Conservation (phyloP, 2,329 filamentous ascomycete genomes). For the Sporothrix brunneoviolacea region DNA sequence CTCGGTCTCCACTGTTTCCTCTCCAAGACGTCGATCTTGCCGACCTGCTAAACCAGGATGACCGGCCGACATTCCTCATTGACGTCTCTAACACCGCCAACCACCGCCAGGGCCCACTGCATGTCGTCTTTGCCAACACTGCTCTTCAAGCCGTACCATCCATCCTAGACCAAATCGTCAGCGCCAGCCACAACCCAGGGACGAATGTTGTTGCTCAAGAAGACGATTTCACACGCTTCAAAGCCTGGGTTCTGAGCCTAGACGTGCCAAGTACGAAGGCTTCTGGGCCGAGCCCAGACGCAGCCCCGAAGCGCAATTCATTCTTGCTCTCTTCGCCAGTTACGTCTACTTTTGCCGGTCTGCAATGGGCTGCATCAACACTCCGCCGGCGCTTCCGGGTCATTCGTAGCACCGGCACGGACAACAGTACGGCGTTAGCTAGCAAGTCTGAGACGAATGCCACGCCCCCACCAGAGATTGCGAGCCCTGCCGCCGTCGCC, state of each 20-base stretch:
- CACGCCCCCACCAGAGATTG: conserved; percentile 32
- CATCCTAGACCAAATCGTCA: conserved; percentile 41
- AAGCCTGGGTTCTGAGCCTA: conserved; percentile 58
- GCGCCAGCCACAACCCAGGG: not conserved
- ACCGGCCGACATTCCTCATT: conserved; percentile 68
- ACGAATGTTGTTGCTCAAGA: no score
- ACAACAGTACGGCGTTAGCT: not conserved
- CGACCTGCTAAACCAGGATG: conserved; percentile 70
- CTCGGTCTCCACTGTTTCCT: conserved; percentile 40
- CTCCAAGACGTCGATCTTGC: conserved; percentile 60
- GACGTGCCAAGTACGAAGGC: conserved; percentile 23
- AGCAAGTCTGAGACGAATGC: conserved; percentile 21
- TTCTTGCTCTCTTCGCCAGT: not conserved
- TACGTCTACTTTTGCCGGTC: conserved; percentile 49
- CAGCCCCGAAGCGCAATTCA: not conserved
- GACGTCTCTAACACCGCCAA: conserved; percentile 57
- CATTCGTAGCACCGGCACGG: conserved; percentile 45
- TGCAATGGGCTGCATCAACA: conserved; percentile 65
- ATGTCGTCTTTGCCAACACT: conserved; percentile 62
- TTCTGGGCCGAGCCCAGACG: not conserved
- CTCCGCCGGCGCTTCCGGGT: conserved; percentile 62
- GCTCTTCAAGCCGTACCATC: conserved; percentile 53
- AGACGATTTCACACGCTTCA: conserved; percentile 56
- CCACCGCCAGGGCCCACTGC: conserved; percentile 46
- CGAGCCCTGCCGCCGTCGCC: no score